Conservation (phyloP, 306 rosid genomes). For the Begonia fuchsioides region DNA sequence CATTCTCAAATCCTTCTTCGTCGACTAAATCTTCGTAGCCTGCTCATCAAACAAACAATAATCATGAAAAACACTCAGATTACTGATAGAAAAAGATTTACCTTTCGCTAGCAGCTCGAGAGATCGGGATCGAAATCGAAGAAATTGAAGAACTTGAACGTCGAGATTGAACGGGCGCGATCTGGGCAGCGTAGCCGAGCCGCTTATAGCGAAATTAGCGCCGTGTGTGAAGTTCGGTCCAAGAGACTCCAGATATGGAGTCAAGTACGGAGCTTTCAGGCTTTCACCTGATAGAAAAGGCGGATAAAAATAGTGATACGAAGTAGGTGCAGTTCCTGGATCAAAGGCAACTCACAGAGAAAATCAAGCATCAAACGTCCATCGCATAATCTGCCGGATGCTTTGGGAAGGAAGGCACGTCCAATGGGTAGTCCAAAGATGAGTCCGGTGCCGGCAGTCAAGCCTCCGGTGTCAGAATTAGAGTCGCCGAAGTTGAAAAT, state of each 20-base stretch:
- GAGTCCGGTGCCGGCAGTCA: slow-evolving; percentile 11
- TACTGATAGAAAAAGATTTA: background rate
- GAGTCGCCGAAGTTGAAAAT: slow-evolving; percentile 30
- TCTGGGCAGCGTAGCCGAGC: slow-evolving; percentile 11
- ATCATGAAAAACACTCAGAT: background rate
- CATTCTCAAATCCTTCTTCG: slow-evolving; percentile 14
- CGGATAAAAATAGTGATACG: background rate
- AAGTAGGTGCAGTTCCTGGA: background rate
- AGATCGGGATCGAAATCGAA: slow-evolving; percentile 14
- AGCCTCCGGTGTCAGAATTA: slow-evolving; percentile 26
- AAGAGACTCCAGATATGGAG: slow-evolving; percentile 13
- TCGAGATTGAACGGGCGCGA: slow-evolving; percentile 12
- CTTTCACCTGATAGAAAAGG: slow-evolving; percentile 9
- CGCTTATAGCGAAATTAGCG: slow-evolving; percentile 17
- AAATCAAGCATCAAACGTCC: slow-evolving; percentile 21
- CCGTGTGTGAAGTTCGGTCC: slow-evolving; percentile 17
- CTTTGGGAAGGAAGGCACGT: slow-evolving; percentile 9
- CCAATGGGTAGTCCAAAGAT: slow-evolving; percentile 16
- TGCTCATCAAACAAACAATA: background rate
- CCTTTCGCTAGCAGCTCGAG: slow-evolving; percentile 9
- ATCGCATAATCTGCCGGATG: slow-evolving; percentile 15
- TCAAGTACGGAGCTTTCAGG: slow-evolving; percentile 3
- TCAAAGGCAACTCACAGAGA: slow-evolving; percentile 14
- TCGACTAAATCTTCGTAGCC: slow-evolving; percentile 13
- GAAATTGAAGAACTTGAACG: slow-evolving; percentile 18